Base-by-base conservation (phyloP, 768 basidiomycete species). In the Phaeotremella fagi region DNA sequence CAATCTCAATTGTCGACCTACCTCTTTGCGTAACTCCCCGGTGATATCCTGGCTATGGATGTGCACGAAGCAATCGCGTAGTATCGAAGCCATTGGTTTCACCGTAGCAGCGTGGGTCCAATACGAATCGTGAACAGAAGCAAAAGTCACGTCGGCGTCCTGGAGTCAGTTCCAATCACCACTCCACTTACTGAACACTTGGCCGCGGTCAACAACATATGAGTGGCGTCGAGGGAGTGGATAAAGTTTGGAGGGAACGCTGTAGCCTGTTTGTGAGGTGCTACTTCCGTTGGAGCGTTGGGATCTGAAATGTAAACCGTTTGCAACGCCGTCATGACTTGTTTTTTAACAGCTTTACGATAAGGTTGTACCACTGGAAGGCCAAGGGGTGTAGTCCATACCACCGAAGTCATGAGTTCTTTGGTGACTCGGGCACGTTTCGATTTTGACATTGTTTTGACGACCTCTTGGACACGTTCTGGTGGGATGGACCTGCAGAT, bases 171-270 rank as follows among this genome's bases (percentile, higher is more conserved):
- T 22, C 59, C 23, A 50, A 62, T 9, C 27, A 41, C 22, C 6
- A 11, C 49, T 6, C 15, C 14, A 60, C 70, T 48, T 35, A 69
- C 90, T 58, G 81, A 78, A 73, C 91, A 95, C 61, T 90, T 86
- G 43, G 94, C 79, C 9, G 94, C 91, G 1, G 92, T 95, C 63
- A 97, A 76, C 83, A 97, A 85, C 91, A 99, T 98, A 76, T 99
- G 95, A 1, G 94, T 94, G 1, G 95, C 95, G 72, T 99, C 95
- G 25, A 99, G 80, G 68, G 87, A 89, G 72, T 99, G 95, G 48
- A 99, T 90, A 68, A 94, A 98, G 77, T 99, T 99, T 44, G 95
- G 95, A 3, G 95, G 94, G 83, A 99, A 98, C 0, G 95, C 95
- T 15, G 90, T 83, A 0, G 90, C 88, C 73, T 99, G 94, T 74